Percentiles rank a stretch among this genome's conserved stretches.
Conservation (phyloP, 2,329 filamentous ascomycete genomes). For the Penicillium thymicola region DNA sequence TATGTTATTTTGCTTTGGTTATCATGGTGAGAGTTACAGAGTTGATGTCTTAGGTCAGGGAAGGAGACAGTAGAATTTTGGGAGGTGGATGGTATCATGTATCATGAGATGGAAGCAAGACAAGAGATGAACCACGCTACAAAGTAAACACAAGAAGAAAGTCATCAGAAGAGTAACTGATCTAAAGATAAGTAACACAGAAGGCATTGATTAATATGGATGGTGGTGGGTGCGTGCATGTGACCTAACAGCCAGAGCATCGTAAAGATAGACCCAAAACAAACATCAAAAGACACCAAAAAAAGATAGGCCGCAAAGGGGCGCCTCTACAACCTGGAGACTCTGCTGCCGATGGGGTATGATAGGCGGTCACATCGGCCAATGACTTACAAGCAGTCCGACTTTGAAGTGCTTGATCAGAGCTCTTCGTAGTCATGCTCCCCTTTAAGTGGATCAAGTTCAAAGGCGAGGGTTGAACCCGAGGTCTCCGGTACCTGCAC, state of each 20-base stretch:
- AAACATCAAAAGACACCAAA: not conserved
- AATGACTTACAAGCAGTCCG: not conserved
- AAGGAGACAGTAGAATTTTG: not conserved
- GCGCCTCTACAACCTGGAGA: not conserved
- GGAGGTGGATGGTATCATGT: not conserved
- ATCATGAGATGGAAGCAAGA: not conserved
- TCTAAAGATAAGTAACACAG: not conserved
- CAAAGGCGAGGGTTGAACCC: not conserved
- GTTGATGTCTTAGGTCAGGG: no score
- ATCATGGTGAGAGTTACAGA: no score
- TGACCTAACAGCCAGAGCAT: not conserved
- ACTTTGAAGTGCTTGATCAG: not conserved
- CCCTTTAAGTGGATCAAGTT: not conserved
- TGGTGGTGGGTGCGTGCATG: not conserved
- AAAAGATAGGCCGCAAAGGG: not conserved
- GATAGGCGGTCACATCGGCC: not conserved
- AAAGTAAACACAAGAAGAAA: not conserved
- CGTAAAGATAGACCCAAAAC: not conserved
- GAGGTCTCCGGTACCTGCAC: not conserved
- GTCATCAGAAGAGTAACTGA: not conserved
- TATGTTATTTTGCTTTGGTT: rapidly evolving
- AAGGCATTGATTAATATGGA: not conserved
- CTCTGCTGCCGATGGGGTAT: not conserved
- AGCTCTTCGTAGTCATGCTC: not conserved
- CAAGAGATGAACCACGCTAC: no score